These are phyloP conservation scores for Nepenthes gracilis DNA, from an alignment of 148 eudicot species.

Conservation along the genomic window DNA sequence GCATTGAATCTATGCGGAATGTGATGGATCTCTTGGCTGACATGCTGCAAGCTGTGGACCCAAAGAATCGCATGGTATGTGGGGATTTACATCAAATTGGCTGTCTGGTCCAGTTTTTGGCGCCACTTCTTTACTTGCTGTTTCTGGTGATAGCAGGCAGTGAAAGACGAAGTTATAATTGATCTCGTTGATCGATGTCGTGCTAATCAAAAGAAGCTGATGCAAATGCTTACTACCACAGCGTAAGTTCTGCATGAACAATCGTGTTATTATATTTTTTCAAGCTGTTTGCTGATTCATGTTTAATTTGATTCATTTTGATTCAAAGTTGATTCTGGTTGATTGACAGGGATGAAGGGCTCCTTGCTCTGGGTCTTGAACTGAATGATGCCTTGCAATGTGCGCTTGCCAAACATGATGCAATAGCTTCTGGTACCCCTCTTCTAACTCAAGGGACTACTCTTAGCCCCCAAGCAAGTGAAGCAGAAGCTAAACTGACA, in stretches of 20 bases:
- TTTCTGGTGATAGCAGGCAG: conserved; percentile 42
- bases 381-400: conserved; percentile 79
- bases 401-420: conserved; percentile 84
- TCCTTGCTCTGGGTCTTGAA: conserved; percentile 83
- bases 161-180: conserved; percentile 83
- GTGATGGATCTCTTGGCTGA: conserved; percentile 67
- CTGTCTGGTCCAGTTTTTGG: background rate
- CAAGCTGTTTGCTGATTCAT: background rate
- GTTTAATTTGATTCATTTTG: background rate
- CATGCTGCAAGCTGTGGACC: conserved; percentile 87
- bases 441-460: conserved; percentile 32
- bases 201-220: conserved; percentile 80
- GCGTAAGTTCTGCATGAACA: conserved; percentile 31
- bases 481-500: conserved; percentile 15
- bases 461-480: conserved; percentile 13
- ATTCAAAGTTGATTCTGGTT: conserved; percentile 2
- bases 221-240: conserved; percentile 73
- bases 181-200: conserved; percentile 88
- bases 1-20: conserved; percentile 66
- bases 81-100: background rate
- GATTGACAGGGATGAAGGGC: conserved; percentile 69
- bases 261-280: background rate
- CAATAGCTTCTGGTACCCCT: conserved; percentile 82
- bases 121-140: background rate
- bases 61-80: conserved; percentile 55